Evolutionary conservation across 2,329 filamentous ascomycete species (phyloP).

Genomic region (Fusarium algeriense): DNA sequence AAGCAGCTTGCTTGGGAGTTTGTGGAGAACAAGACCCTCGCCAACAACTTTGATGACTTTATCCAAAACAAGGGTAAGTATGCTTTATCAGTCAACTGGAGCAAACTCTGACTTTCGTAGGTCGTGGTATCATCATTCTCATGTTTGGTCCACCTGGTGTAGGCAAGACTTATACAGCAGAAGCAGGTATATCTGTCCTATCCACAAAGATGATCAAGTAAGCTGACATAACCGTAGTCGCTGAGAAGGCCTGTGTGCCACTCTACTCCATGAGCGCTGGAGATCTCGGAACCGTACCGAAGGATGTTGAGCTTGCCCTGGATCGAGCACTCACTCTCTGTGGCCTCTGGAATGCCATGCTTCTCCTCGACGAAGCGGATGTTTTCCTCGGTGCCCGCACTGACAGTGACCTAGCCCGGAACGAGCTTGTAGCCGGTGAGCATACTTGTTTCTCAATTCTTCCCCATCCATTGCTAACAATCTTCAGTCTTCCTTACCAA

Average conservation of each 20-base stretch:
- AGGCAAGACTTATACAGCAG: conserved; percentile 61
- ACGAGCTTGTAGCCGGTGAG: conserved; percentile 53
- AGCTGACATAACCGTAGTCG: conserved; percentile 39
- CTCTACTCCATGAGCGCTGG: conserved; percentile 56
- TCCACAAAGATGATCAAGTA: not conserved
- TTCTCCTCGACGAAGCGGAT: conserved; percentile 46
- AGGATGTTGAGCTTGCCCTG: conserved; percentile 51
- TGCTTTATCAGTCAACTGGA: rapidly evolving
- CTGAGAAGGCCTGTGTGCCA: conserved; percentile 54
- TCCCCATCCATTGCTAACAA: not conserved
- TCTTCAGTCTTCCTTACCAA: conserved; percentile 46
- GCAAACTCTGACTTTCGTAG: not conserved
- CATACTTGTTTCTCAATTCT: too few species aligned
- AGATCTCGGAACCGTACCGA: conserved; percentile 53
- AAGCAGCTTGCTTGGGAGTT: conserved; percentile 57
- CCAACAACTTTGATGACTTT: conserved; percentile 52
- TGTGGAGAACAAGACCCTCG: conserved; percentile 52
- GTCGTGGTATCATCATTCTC: conserved; percentile 59
- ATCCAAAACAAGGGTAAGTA: conserved; percentile 49
- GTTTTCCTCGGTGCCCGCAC: conserved; percentile 56
- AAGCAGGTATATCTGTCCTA: conserved; percentile 20
- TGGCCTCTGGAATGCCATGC: conserved; percentile 62
- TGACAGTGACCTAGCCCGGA: conserved; percentile 52
- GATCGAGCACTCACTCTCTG: conserved; percentile 54
- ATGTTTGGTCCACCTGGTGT: conserved; percentile 60